Conservation (phyloP, 2,329 filamentous ascomycete genomes). For the Monosporascus sp. region DNA sequence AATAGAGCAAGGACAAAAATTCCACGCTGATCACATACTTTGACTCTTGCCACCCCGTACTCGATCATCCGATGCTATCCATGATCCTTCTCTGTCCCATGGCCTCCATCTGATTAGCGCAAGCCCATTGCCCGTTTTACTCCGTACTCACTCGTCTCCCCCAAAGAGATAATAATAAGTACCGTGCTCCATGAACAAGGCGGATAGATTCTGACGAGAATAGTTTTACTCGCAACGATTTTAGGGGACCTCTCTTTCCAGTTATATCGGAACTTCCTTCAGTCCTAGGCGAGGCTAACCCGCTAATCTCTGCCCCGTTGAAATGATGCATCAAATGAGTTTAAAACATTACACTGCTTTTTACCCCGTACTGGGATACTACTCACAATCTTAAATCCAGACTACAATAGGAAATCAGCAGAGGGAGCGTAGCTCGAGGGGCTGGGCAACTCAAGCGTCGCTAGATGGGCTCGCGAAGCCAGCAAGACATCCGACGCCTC, state of each 20-base stretch:
- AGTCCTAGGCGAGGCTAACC: no score
- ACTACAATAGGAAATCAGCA: no score
- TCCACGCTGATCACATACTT: slow-evolving; percentile 40
- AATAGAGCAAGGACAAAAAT: background rate
- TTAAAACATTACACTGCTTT: background rate
- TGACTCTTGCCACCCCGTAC: slow-evolving; percentile 69
- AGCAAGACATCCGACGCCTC: no score
- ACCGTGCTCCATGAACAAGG: background rate
- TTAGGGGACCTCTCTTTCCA: background rate
- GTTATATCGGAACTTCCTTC: no score
- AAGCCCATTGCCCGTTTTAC: background rate
- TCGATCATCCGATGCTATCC: slow-evolving; percentile 68
- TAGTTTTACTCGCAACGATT: background rate
- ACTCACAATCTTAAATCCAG: no score
- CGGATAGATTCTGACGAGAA: background rate
- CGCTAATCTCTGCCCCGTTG: background rate
- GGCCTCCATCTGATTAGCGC: slow-evolving; percentile 26
- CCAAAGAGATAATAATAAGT: slow-evolving; percentile 32
- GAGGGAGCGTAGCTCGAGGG: no score
- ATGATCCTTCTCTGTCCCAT: slow-evolving; percentile 53
- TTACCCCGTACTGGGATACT: no score
- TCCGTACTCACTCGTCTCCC: slow-evolving; percentile 32
- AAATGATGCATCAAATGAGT: background rate
- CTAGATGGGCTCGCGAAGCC: no score
- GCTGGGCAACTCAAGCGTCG: no score